phyloP scores from a whole-genome alignment of 1,284 basidiomycete species.

The Papiliotrema flavescens region DNA sequence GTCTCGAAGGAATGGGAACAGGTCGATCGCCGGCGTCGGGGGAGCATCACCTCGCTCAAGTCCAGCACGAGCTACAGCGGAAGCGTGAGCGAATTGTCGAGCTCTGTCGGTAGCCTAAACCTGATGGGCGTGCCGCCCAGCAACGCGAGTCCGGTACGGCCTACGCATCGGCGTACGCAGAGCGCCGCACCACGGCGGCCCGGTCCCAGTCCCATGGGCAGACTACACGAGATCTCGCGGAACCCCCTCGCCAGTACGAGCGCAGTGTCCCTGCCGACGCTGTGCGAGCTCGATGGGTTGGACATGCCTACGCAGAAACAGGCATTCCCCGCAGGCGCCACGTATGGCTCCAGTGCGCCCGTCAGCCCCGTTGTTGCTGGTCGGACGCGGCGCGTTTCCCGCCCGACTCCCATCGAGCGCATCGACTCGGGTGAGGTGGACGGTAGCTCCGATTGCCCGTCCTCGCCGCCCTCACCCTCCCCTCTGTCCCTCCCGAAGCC shows the following conservation, averaged over 20 bases:
- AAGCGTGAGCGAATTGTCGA: too few relatives aligned
- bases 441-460: too few relatives aligned
- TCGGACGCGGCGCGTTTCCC: neutral
- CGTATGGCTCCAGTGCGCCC: neutral
- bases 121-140: neutral
- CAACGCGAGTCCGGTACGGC: neutral
- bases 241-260: constrained; percentile 28
- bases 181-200: constrained; percentile 20
- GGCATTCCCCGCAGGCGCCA: neutral
- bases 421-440: too few relatives aligned
- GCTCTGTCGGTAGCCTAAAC: neutral
- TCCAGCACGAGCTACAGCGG: too few relatives aligned
- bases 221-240: constrained; percentile 26
- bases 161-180: constrained; percentile 23
- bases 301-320: neutral
- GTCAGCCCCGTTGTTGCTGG: neutral
- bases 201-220: constrained; percentile 8
- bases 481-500: too few relatives aligned
- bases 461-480: too few relatives aligned
- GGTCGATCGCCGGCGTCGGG: neutral
- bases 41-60: neutral
- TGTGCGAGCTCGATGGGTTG: neutral
- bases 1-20: neutral
- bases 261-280: constrained; percentile 22
- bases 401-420: neutral